Conservation (phyloP, 2,329 filamentous ascomycete genomes). For the Diaporthe caulivora region DNA sequence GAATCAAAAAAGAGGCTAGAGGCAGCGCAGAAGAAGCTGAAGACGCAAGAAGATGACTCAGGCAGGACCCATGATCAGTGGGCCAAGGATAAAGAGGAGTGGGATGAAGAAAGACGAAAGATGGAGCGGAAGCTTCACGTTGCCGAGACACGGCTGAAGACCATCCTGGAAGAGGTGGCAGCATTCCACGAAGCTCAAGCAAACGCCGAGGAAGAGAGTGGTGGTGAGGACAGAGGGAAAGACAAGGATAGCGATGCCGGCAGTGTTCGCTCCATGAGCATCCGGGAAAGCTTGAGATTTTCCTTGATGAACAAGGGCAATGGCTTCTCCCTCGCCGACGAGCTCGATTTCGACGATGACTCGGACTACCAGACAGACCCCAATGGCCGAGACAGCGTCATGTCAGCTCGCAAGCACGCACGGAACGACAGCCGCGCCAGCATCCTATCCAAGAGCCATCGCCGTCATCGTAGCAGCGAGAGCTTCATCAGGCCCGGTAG, state of each 20-base stretch:
- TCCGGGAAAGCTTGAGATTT: slow-evolving; percentile 79
- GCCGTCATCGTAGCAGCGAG: slow-evolving; percentile 69
- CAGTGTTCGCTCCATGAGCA: slow-evolving; percentile 81
- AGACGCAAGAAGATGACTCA: slow-evolving; percentile 85
- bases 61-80: slow-evolving; percentile 83
- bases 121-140: slow-evolving; percentile 89
- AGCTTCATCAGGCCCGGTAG: slow-evolving; percentile 69
- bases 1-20: slow-evolving; percentile 86
- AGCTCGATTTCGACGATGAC: slow-evolving; percentile 88
- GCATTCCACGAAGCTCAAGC: slow-evolving; percentile 69
- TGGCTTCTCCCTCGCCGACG: slow-evolving; percentile 87
- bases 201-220: slow-evolving; percentile 55
- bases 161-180: slow-evolving; percentile 88
- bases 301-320: slow-evolving; percentile 76
- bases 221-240: slow-evolving; percentile 68
- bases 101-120: slow-evolving; percentile 85
- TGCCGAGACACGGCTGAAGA: slow-evolving; percentile 87
- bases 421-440: slow-evolving; percentile 72
- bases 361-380: slow-evolving; percentile 79
- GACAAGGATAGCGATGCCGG: slow-evolving; percentile 76
- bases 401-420: slow-evolving; percentile 64
- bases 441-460: slow-evolving; percentile 61
- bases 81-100: slow-evolving; percentile 85
- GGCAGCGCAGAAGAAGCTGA: slow-evolving; percentile 79
- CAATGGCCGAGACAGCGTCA: slow-evolving; percentile 74